Evolutionary conservation across 805 yeast genomes (phyloP), one percentile per base, ranked within the genome.

Genomic region (Nakazawaea holstii): DNA sequence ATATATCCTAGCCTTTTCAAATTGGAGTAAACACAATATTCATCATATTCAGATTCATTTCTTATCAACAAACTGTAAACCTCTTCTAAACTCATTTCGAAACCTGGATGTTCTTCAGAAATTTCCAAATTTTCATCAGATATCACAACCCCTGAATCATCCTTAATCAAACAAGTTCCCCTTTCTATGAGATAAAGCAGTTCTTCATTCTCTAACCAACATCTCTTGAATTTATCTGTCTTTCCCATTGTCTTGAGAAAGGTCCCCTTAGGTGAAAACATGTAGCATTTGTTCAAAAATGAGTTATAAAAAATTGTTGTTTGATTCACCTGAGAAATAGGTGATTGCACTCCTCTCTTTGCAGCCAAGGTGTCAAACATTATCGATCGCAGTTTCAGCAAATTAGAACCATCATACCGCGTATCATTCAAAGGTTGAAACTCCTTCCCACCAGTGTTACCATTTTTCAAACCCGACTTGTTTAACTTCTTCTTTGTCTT

Each of bases 361-460:
- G 68, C 67, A 1, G 55, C 58, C 28, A 90, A 65, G 0, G 95
- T 91, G 3, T 69, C 66, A 58, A 77, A 88, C 96, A 91, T 90
- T 28, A 84, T 80, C 29, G 74, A 65, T 45, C 87, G 68, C 9
- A 92, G 79, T 26, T 69, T 69, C 9, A 67, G 65, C 4, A 91
- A 68, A 14, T 56, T 53, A 17, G 48, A 47, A 10, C 43, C 48
- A 49, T 67, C 71, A 48, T 66, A 66, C 2, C 46, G 37, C 4
- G 58, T 54, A 9, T 45, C 45, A 9, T 46, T 43, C 32, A 64
- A 43, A 0, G 95, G 96, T 50, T 82, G 95, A 54, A 80, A 86
- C 54, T 87, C 96, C 60, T 91, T 91, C 49, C 81, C 90, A 2
- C 96, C 96, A 51, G 92, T 68, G 53, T 80, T 84, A 2, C 91